phyloP scores from a whole-genome alignment of 2,329 filamentous ascomycete species.

The Fusarium buxicola region DNA sequence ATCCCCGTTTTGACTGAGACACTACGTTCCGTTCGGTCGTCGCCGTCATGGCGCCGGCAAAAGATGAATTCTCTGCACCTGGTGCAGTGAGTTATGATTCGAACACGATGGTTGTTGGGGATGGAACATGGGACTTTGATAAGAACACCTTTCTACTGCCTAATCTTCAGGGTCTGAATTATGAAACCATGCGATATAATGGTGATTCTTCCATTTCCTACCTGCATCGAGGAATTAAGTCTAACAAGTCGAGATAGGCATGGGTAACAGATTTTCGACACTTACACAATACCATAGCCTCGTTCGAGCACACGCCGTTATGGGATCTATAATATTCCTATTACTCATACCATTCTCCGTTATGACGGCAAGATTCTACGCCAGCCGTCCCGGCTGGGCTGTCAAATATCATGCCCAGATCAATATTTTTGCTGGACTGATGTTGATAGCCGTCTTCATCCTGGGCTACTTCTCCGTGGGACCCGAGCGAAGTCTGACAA shows the following conservation, averaged over 20 bases:
- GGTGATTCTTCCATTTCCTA: conserved; percentile 61
- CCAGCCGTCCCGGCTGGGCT: conserved; percentile 68
- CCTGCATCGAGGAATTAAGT: neutral
- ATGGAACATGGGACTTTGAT: conserved; percentile 84
- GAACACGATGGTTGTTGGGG: conserved; percentile 79
- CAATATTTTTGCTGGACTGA: conserved; percentile 74
- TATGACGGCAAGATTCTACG: conserved; percentile 78
- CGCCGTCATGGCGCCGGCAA: conserved; percentile 70
- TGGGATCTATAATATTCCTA: conserved; percentile 80
- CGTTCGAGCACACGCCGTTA: conserved; percentile 76
- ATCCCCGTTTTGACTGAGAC: conserved; percentile 38
- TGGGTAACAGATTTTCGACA: conserved; percentile 82
- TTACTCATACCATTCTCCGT: conserved; percentile 80
- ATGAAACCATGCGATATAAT: conserved; percentile 87
- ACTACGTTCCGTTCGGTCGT: conserved; percentile 46
- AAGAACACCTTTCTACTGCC: conserved; percentile 83
- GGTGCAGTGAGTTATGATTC: conserved; percentile 80
- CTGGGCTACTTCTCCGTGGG: conserved; percentile 85
- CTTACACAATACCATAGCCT: conserved; percentile 77
- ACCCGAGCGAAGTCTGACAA: conserved; percentile 75
- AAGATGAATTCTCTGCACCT: conserved; percentile 72
- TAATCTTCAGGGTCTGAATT: conserved; percentile 80
- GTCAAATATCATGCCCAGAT: conserved; percentile 79
- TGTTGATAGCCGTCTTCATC: conserved; percentile 78
- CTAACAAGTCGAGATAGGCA: conserved; percentile 64